Base-by-base conservation (phyloP, 1,284 basidiomycete genomes). In the Boletellus sp. region DNA sequence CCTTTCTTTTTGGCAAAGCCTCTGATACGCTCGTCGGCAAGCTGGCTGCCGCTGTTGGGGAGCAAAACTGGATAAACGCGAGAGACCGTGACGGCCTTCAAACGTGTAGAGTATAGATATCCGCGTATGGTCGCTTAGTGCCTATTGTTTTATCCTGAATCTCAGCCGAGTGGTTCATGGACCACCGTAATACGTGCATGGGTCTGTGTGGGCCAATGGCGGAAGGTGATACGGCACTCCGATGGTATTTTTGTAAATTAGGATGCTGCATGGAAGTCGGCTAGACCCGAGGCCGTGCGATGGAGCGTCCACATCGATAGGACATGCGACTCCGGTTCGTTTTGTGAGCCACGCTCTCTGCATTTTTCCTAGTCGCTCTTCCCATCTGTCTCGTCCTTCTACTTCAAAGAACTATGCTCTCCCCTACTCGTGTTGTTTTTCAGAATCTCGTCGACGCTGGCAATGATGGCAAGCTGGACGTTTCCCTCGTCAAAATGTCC, bases 11-110 rank as follows among this genome's bases (percentile, higher is more conserved):
- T 12, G 51, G 62, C n/a, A 53, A 52, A 42, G 79, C 72, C 30
- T 59, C 67, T 4, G 15, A 62, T 10, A 75, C 79, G 5, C 66
- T 84, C 15, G 71, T 80, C 13, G 81, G 80, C 6, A 66, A 66
- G 54, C 65, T 83, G 58, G 79, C 77, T 22, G 61, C 59, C 11
- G 58, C 57, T 15, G 62, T 72, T 44, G 70, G 68, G 12, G 56
- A 62, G 24, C 54, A 58, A 13, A 66, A 64, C n/a, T 82, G 81
- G 81, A 54, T 74, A 19, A 52, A 56, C 11, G 50, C 45, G 7
- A 49, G 40, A n/a, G 56, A 57, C 18, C 11, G 13, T 38, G 38
- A 40, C 2, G 46, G 30, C 30, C 30, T 32, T 32, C 30, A 32
- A 32, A 13, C 30, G 5, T 32, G 44, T 24, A 50, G 46, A 35